Percentiles rank a stretch among this genome's conserved stretches.
Conservation (phyloP, 2,329 filamentous ascomycete genomes). For the Aspergillus sp. region DNA sequence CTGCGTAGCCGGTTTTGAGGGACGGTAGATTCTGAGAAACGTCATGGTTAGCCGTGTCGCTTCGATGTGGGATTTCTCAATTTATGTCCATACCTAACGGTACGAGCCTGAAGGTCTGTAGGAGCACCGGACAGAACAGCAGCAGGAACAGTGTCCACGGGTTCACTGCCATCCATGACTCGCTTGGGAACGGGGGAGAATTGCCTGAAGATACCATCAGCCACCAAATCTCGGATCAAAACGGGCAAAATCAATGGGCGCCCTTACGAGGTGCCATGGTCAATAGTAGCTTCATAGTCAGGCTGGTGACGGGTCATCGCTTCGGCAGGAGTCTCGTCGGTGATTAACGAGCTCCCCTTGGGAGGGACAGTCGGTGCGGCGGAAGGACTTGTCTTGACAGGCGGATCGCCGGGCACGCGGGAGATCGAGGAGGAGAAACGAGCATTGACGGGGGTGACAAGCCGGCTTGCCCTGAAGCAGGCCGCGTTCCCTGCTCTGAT, state of each 20-base stretch:
- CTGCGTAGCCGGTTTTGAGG: conserved; percentile 89
- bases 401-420: conserved; percentile 41
- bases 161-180: conserved; percentile 85
- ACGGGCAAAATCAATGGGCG: conserved; percentile 1
- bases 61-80: conserved; percentile 1
- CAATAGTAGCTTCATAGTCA: conserved; percentile 70
- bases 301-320: conserved; percentile 59
- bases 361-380: conserved; percentile 36
- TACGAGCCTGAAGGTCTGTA: conserved; percentile 84
- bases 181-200: conserved; percentile 87
- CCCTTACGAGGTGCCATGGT: conserved; percentile 83
- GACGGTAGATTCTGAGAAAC: conserved; percentile 70
- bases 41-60: not conserved
- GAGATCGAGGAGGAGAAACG: conserved; percentile 23
- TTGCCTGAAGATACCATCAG: conserved; percentile 48
- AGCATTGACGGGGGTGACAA: conserved; percentile 26
- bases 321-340: conserved; percentile 43
- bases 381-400: conserved; percentile 43
- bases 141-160: conserved; percentile 64
- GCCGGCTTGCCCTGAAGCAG: conserved; percentile 25
- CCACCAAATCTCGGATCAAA: conserved; percentile 3
- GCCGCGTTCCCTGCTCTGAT: conserved; percentile 47
- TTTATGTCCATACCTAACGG: conserved; percentile 63
- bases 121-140: conserved; percentile 87
- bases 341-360: conserved; percentile 41